Conservation (phyloP, 2,329 filamentous ascomycete genomes). For the Ploettnerulaceae sp. region DNA sequence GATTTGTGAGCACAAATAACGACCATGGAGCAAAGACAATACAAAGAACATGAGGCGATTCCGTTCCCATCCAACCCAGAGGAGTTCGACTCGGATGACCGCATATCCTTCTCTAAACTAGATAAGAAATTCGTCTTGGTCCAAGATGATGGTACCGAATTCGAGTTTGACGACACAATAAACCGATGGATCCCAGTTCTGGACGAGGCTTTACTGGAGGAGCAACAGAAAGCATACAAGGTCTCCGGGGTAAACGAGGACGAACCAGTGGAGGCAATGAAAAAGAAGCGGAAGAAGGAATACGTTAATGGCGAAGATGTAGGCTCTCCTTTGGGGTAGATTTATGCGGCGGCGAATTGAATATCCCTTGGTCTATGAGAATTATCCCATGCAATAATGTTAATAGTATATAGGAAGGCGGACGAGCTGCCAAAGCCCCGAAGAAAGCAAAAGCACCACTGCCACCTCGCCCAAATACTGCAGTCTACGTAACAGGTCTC, state of each 20-base stretch:
- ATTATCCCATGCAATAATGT: not conserved
- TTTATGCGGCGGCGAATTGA: no score
- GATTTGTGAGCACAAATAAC: no score
- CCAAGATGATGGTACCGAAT: slow-evolving; percentile 78
- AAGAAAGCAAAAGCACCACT: slow-evolving; percentile 35
- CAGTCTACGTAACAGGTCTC: slow-evolving; percentile 86
- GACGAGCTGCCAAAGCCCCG: slow-evolving; percentile 31
- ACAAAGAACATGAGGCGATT: slow-evolving; percentile 6
- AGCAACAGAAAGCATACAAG: slow-evolving; percentile 58
- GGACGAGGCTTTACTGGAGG: slow-evolving; percentile 55
- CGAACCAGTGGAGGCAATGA: slow-evolving; percentile 43
- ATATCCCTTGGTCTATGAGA: not conserved
- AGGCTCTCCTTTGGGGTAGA: no score
- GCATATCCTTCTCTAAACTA: slow-evolving; percentile 81
- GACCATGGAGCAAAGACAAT: slow-evolving; percentile 28
- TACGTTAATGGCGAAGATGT: slow-evolving; percentile 47
- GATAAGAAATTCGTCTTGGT: slow-evolving; percentile 81
- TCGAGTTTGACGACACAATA: slow-evolving; percentile 68
- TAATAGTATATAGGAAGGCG: slow-evolving; percentile 28
- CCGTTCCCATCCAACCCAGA: slow-evolving; percentile 31
- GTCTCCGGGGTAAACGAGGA: slow-evolving; percentile 55
- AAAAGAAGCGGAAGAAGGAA: slow-evolving; percentile 48
- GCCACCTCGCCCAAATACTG: slow-evolving; percentile 65
- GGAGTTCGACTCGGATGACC: slow-evolving; percentile 67
- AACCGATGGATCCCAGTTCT: slow-evolving; percentile 71